These are phyloP conservation scores for Asterionellopsis glacialis DNA, from an alignment of 108 stramenopile genomes.

Conservation along the genomic window DNA sequence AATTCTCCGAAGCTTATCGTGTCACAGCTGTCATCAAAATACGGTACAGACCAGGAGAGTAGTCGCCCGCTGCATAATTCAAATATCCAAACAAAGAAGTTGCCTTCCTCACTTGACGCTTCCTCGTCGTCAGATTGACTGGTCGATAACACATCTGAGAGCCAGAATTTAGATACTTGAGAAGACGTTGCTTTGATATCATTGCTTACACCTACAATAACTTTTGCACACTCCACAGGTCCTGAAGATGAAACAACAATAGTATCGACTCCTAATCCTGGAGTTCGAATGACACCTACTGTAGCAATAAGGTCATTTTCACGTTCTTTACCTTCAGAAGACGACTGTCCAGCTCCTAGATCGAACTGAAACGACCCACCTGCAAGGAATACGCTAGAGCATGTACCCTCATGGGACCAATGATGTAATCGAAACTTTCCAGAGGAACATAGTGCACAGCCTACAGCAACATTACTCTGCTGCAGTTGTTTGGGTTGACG, in stretches of 20 bases:
- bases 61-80: not conserved
- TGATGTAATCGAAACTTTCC: not conserved
- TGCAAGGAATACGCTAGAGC: not conserved
- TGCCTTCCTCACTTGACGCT: not conserved
- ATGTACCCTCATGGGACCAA: not conserved
- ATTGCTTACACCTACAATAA: not conserved
- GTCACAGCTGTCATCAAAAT: not conserved
- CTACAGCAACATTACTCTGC: not conserved
- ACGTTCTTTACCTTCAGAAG: not conserved
- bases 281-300: not conserved
- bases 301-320: slow-evolving; percentile 3
- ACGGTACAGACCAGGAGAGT: not conserved
- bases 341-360: not conserved
- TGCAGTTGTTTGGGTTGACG: not conserved
- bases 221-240: not conserved
- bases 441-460: not conserved
- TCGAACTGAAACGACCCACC: slow-evolving; percentile 7
- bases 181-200: not conserved
- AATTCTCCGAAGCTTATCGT: not conserved
- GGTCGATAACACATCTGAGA: not conserved
- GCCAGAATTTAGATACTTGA: slow-evolving; percentile 7
- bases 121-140: not conserved
- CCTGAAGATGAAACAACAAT: not conserved
- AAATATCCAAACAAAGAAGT: not conserved
- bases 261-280: not conserved